Evolutionary conservation across 73 alveolate species (phyloP).

Genomic region (Uronychia binucleata): DNA sequence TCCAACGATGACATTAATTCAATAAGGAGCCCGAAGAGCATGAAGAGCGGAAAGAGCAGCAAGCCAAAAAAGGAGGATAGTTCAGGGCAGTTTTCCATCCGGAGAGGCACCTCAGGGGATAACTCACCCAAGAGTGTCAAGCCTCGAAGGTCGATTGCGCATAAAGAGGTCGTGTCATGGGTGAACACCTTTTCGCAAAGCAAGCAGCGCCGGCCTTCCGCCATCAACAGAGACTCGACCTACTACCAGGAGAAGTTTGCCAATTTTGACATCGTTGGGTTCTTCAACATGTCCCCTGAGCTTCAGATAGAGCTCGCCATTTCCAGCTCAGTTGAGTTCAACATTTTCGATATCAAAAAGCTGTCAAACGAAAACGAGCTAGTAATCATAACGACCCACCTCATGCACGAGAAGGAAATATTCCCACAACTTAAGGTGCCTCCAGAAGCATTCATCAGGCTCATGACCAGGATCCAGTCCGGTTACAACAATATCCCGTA

Average conservation of each 20-base stretch:
- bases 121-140: neutral
- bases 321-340: conserved; percentile 22
- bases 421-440: conserved; percentile 21
- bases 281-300: neutral
- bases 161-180: neutral
- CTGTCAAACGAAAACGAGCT: conserved; percentile 36
- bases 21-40: neutral
- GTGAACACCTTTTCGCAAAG: neutral
- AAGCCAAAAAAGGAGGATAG: neutral
- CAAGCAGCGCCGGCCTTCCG: neutral
- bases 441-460: conserved; percentile 21
- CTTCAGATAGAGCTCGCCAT: neutral
- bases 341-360: conserved; percentile 37
- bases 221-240: conserved; percentile 3
- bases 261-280: neutral
- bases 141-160: neutral
- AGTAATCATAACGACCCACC: neutral
- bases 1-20: neutral
- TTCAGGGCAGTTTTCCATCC: neutral
- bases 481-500: conserved; percentile 36
- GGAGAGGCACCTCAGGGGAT: neutral
- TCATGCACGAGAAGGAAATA: conserved; percentile 23
- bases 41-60: neutral
- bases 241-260: neutral
- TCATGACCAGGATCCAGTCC: conserved; percentile 28